These are phyloP conservation scores for Panicum virgatum DNA, from an alignment of 202 grass and related monocot genomes.

Conservation along the genomic window DNA sequence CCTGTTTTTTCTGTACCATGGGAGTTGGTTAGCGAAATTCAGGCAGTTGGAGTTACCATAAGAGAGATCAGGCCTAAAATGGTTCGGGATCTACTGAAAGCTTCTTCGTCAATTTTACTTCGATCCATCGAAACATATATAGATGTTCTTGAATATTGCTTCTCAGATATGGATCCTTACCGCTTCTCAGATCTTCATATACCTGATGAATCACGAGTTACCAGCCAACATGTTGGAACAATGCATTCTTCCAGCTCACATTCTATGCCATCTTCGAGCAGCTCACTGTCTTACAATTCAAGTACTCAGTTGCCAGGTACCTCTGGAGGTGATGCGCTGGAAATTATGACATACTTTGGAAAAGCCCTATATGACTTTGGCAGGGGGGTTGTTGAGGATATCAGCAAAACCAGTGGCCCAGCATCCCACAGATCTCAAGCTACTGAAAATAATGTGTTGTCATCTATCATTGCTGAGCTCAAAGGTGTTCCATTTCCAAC, in stretches of 20 bases:
- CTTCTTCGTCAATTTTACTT: conserved; percentile 82
- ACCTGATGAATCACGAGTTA: conserved; percentile 47
- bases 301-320: conserved; percentile 46
- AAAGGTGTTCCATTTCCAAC: conserved; percentile 88
- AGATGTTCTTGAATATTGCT: conserved; percentile 96
- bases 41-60: conserved; percentile 78
- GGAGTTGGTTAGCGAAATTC: conserved; percentile 91
- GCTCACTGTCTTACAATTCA: conserved; percentile 38
- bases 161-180: conserved; percentile 88
- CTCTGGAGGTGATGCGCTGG: conserved; percentile 90
- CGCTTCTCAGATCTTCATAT: conserved; percentile 53
- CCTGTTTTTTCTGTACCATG: conserved; percentile 98
- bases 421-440: conserved; percentile 47
- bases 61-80: conserved; percentile 95
- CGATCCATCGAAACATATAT: conserved; percentile 85
- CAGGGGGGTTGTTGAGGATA: conserved; percentile 94
- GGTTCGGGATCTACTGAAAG: conserved; percentile 83
- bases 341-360: conserved; percentile 95
- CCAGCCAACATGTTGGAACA: conserved; percentile 42
- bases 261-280: conserved; percentile 47
- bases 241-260: conserved; percentile 30
- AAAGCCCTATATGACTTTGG: conserved; percentile 97
- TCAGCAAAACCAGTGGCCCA: conserved; percentile 64
- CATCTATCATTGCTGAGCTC: conserved; percentile 72
- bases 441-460: conserved; percentile 67